Base-by-base conservation (phyloP, 441 rosid genomes). In the Euphorbia corollata region DNA sequence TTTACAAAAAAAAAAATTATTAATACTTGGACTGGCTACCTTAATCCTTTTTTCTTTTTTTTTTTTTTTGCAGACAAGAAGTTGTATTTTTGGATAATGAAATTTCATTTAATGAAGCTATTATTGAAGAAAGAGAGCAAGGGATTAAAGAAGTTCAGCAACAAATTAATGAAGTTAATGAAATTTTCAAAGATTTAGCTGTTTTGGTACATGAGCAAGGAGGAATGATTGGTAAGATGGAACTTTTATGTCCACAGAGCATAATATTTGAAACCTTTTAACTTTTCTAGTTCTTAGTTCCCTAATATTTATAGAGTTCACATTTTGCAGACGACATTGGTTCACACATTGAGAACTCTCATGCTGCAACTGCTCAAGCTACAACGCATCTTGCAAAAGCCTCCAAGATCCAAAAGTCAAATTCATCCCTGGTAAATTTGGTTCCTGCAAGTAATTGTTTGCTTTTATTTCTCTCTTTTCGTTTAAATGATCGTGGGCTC, bases 181-280 rank as follows among this genome's bases (percentile, higher is more conserved):
- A 88, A 71, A 87, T 88, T 15, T 87, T 92, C 63, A 92, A 90
- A 75, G 96, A 92, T 82, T 92, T 90, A 11, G 96, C 94, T 2
- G 94, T 90, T 53, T 80, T 90, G 50, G 96, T 92, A 70, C 94
- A 90, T 56, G 96, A 92, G 57, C 98, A 92, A 79, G 98, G 97
- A 80, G 65, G 84, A 27, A 84, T 90, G 85, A 92, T 88, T 48
- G 97, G 96, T 88, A 65, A 64, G 13, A 27, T 8, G 9, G 9
- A 57, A 39, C 72, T 65, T 39, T 45, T 63, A 39, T 74, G 38
- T 19, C 2, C 0, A 11, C 0, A 34, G 10, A 15, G 50, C n/a
- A 50, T 20, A 5, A 50, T 20, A 5, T 63, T 6, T 54, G 11
- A 24, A 18, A 18, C 20, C 1, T 19, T 32, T 45, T 0, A 70